Conservation (phyloP, 2,329 filamentous ascomycete genomes). For the Sphaerulina vaccinii region DNA sequence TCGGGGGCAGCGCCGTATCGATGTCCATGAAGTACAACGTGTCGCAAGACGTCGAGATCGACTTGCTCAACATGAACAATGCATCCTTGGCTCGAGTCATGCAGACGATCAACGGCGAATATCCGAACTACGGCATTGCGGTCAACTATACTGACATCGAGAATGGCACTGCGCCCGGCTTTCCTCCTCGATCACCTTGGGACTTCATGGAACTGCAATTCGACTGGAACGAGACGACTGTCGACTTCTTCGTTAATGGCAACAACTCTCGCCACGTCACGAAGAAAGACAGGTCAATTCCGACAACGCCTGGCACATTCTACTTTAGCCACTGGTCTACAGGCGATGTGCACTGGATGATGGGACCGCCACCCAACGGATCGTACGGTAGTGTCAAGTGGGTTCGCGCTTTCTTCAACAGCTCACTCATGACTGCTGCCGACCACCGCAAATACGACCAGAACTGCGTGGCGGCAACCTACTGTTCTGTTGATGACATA, state of each 20-base stretch:
- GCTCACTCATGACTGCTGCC: constrained; percentile 41
- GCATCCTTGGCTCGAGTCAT: constrained; percentile 26
- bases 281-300: constrained; percentile 39
- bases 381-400: constrained; percentile 47
- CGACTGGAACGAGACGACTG: constrained; percentile 47
- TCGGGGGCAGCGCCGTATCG: constrained; percentile 45
- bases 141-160: constrained; percentile 42
- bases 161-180: constrained; percentile 32
- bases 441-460: constrained; percentile 21
- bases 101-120: constrained; percentile 27
- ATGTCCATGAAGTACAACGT: constrained; percentile 50
- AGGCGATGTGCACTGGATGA: constrained; percentile 46
- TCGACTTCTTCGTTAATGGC: constrained; percentile 46
- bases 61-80: constrained; percentile 47
- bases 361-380: constrained; percentile 45
- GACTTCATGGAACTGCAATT: constrained; percentile 48
- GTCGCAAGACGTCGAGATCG: constrained; percentile 44
- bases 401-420: constrained; percentile 53
- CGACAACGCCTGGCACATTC: constrained; percentile 44
- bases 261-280: constrained; percentile 25
- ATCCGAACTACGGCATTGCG: constrained; percentile 31
- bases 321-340: constrained; percentile 51
- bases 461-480: constrained; percentile 17
- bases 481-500: constrained; percentile 33
- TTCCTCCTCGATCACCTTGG: constrained; percentile 43